These are phyloP conservation scores for Ophiostoma sp. DNA, from an alignment of 2,329 filamentous ascomycete genomes.

Conservation along the genomic window DNA sequence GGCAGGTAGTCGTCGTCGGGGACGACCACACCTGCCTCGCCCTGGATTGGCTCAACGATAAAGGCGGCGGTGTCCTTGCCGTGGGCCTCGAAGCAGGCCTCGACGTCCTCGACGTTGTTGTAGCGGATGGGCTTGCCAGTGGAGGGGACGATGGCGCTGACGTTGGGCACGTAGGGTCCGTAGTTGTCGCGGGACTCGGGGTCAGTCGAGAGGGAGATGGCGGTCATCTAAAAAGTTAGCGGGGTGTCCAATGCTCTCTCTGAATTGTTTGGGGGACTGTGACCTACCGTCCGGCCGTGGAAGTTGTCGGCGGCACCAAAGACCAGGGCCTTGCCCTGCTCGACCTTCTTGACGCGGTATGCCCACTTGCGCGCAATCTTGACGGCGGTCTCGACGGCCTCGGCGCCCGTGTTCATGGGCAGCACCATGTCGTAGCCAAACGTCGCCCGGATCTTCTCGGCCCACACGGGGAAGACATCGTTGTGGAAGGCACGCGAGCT, in stretches of 20 bases:
- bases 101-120: constrained; percentile 80
- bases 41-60: constrained; percentile 94
- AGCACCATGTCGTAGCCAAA: constrained; percentile 98
- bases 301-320: constrained; percentile 91
- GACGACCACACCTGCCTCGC: constrained; percentile 94
- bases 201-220: constrained; percentile 92
- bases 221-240: constrained; percentile 66
- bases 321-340: constrained; percentile 77
- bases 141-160: constrained; percentile 73
- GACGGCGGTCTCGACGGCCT: constrained; percentile 93
- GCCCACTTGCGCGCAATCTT: constrained; percentile 98
- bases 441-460: constrained; percentile 82
- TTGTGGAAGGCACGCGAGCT: constrained; percentile 97
- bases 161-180: constrained; percentile 87
- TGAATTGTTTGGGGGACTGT: no score
- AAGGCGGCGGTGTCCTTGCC: constrained; percentile 87
- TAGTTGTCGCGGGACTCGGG: constrained; percentile 96
- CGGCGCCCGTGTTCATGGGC: constrained; percentile 97
- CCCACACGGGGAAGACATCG: constrained; percentile 95
- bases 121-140: constrained; percentile 80
- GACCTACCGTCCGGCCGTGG: constrained; percentile 84
- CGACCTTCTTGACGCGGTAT: constrained; percentile 92
- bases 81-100: constrained; percentile 74
- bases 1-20: constrained; percentile 85
- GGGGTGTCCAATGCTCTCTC: neutral